These are phyloP conservation scores for Ophiostoma sp. DNA, from an alignment of 2,329 filamentous ascomycete species.

Conservation along the genomic window DNA sequence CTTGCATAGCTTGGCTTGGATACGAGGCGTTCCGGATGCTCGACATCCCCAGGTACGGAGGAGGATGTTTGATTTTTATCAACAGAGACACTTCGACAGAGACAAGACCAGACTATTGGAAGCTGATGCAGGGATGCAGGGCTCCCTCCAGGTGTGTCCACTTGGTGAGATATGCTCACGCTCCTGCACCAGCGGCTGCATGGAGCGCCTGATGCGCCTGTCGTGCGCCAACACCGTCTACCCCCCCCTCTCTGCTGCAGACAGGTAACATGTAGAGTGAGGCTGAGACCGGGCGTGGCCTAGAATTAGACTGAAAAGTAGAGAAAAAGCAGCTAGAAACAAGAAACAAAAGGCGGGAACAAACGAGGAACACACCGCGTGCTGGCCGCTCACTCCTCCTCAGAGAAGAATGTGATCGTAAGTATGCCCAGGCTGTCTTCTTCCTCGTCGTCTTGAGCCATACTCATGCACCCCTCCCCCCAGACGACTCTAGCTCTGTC, in stretches of 20 bases:
- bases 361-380: conserved; percentile 5
- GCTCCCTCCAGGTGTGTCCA: neutral
- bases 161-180: neutral
- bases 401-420: too few species aligned
- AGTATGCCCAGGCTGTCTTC: neutral
- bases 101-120: neutral
- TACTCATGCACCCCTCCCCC: neutral
- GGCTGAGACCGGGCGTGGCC: neutral
- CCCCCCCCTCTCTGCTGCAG: neutral
- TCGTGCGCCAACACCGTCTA: neutral
- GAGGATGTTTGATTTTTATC: neutral
- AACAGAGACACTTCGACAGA: neutral
- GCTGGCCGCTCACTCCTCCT: neutral
- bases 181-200: too few species aligned
- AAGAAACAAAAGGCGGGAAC: neutral
- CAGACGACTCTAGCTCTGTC: neutral
- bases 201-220: neutral
- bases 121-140: neutral
- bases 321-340: neutral
- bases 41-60: neutral
- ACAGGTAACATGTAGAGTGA: neutral
- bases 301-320: neutral
- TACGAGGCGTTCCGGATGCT: neutral
- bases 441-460: neutral
- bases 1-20: neutral